A percentile compares a stretch with the other conserved stretches of the same genome.
These are phyloP conservation scores for Marsdenia floribunda DNA, from an alignment of 257 asterid genomes.

Conservation along the genomic window DNA sequence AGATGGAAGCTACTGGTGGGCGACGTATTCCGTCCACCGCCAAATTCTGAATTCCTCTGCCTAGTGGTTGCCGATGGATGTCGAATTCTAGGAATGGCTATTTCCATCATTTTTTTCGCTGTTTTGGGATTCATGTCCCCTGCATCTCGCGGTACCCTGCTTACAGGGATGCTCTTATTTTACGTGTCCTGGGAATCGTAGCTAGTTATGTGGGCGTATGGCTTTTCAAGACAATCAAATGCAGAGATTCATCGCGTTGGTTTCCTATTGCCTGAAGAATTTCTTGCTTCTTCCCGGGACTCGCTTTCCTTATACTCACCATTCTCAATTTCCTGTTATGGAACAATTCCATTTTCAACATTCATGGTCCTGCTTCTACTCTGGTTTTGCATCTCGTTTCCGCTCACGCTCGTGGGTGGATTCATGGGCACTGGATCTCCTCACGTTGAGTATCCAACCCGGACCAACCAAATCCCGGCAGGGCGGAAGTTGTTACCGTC, in stretches of 20 bases:
- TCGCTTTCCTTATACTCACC: conserved; percentile 17
- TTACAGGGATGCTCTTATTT: conserved; percentile 20
- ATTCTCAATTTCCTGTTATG: conserved; percentile 16
- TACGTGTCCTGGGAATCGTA: conserved; percentile 11
- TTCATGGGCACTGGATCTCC: conserved; percentile 13
- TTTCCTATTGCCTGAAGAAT: conserved; percentile 14
- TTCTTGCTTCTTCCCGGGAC: conserved; percentile 17
- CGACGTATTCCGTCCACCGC: conserved; percentile 21
- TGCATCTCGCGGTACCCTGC: conserved; percentile 18
- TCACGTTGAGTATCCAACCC: conserved; percentile 15
- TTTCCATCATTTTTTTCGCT: conserved; percentile 17
- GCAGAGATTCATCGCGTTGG: conserved; percentile 13
- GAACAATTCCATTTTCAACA: conserved; percentile 19
- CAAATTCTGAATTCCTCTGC: conserved; percentile 9
- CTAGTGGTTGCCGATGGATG: conserved; percentile 22
- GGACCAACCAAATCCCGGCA: conserved; percentile 21
- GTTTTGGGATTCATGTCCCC: conserved; percentile 26
- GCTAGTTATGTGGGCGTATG: conserved; percentile 20
- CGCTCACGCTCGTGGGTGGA: conserved; percentile 18
- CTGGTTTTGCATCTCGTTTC: conserved; percentile 21
- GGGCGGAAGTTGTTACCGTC: conserved; percentile 16
- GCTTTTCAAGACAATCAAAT: conserved; percentile 12
- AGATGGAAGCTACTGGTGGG: conserved; percentile 23
- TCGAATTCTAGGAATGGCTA: conserved; percentile 19
- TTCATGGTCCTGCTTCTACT: conserved; percentile 12